These are phyloP conservation scores for Taiozyma onychis DNA, from an alignment of 1,139 yeast species.

Conservation along the genomic window DNA sequence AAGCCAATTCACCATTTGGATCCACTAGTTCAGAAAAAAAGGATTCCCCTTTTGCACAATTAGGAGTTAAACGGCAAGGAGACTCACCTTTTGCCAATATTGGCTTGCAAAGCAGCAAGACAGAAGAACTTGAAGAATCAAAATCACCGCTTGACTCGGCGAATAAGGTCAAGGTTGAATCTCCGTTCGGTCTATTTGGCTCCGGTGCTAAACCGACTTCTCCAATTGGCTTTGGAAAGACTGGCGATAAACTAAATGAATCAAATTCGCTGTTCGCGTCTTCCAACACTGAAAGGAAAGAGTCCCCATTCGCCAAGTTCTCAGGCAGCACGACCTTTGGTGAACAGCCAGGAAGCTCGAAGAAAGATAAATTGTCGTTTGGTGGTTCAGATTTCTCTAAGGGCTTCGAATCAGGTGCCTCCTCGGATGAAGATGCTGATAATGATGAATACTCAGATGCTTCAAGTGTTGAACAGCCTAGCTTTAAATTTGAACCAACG, in stretches of 20 bases:
- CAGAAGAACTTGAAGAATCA: background rate
- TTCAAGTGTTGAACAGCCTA: background rate
- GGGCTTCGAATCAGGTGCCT: background rate
- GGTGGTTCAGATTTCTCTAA: background rate
- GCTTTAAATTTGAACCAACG: background rate
- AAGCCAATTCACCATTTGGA: background rate
- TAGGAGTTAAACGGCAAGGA: background rate
- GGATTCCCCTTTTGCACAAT: conserved; percentile 6
- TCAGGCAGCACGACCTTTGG: background rate
- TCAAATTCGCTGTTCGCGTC: conserved; percentile 9
- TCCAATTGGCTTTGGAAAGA: background rate
- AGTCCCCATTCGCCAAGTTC: conserved; percentile 5
- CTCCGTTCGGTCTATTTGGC: background rate
- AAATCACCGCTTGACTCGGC: background rate
- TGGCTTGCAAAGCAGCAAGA: background rate
- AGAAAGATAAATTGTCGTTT: background rate
- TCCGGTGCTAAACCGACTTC: background rate
- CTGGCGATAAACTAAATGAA: background rate
- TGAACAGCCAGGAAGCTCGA: background rate
- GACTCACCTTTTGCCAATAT: background rate
- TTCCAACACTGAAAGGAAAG: background rate
- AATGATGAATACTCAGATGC: conserved; percentile 6
- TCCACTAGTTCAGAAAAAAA: background rate
- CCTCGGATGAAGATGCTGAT: conserved; percentile 2
- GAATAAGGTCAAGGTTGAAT: background rate